Conservation (phyloP, 2,329 filamentous ascomycete genomes). For the Tolypocladium amazonense region DNA sequence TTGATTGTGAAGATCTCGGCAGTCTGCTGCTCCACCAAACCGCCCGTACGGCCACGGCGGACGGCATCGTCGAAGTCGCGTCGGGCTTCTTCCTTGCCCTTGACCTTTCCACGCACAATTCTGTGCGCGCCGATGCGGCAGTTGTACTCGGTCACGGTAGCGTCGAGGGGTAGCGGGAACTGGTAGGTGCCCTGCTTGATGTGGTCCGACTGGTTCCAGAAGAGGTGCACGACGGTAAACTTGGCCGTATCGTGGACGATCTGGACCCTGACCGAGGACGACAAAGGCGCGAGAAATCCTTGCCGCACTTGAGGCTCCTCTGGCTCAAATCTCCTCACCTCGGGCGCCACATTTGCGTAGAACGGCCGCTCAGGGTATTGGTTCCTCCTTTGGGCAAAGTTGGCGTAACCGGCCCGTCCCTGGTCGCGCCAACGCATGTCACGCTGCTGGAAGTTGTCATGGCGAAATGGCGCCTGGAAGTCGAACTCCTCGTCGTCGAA, state of each 20-base stretch:
- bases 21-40: constrained; percentile 4
- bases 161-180: constrained; percentile 2
- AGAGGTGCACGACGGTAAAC: constrained; percentile 1
- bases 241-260: constrained; percentile 5
- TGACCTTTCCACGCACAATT: constrained; percentile 4
- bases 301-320: neutral
- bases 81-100: constrained; percentile 3
- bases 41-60: neutral
- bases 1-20: constrained; percentile 6
- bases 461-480: neutral
- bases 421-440: neutral
- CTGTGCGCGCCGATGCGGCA: constrained; percentile 4
- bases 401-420: neutral
- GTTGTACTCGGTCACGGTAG: constrained; percentile 1
- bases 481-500: too few species aligned
- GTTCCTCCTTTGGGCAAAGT: neutral
- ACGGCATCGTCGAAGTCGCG: constrained; percentile 2
- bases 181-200: constrained; percentile 3
- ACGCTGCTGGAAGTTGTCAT: neutral
- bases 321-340: neutral
- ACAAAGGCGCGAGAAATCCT: constrained; percentile 1
- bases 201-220: neutral
- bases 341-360: neutral
- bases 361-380: neutral
- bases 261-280: neutral